Percentiles rank a stretch among this genome's conserved stretches.
These are phyloP conservation scores for Bipolaris victoriae DNA, from an alignment of 2,329 filamentous ascomycete genomes.

Conservation along the genomic window DNA sequence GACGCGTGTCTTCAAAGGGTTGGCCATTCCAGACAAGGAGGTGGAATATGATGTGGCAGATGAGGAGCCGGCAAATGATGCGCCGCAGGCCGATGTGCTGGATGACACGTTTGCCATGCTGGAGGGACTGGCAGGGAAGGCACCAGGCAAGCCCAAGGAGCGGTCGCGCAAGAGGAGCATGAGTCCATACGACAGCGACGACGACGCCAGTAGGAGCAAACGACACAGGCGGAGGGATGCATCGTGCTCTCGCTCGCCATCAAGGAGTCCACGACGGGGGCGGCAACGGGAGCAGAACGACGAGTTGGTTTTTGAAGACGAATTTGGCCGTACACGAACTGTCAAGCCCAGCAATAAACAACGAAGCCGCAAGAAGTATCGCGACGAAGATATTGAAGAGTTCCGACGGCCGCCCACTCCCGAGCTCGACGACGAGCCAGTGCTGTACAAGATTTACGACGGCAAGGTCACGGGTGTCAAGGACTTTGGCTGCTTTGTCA, in stretches of 20 bases:
- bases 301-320: constrained; percentile 64
- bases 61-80: constrained; percentile 45
- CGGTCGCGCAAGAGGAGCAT: constrained; percentile 64
- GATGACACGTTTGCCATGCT: constrained; percentile 92
- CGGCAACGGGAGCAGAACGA: constrained; percentile 54
- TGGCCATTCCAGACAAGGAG: constrained; percentile 82
- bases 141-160: constrained; percentile 51
- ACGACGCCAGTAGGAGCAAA: constrained; percentile 53
- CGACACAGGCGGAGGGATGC: constrained; percentile 54
- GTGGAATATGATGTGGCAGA: constrained; percentile 59
- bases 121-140: constrained; percentile 74
- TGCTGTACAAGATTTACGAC: constrained; percentile 86
- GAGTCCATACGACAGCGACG: constrained; percentile 59
- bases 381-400: constrained; percentile 59
- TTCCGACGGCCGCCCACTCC: constrained; percentile 70
- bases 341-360: constrained; percentile 51
- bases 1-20: constrained; percentile 85
- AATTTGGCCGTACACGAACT: constrained; percentile 60
- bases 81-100: constrained; percentile 68
- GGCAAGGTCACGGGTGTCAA: constrained; percentile 91
- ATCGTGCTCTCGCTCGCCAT: constrained; percentile 61
- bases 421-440: constrained; percentile 80
- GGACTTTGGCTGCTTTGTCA: constrained; percentile 95
- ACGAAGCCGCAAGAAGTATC: constrained; percentile 46
- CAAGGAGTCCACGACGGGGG: constrained; percentile 53